Evolutionary conservation across 164 flowering plant genomes (phyloP), one percentile per base, ranked within the genome.

Genomic region (Nelumbo lutea): DNA sequence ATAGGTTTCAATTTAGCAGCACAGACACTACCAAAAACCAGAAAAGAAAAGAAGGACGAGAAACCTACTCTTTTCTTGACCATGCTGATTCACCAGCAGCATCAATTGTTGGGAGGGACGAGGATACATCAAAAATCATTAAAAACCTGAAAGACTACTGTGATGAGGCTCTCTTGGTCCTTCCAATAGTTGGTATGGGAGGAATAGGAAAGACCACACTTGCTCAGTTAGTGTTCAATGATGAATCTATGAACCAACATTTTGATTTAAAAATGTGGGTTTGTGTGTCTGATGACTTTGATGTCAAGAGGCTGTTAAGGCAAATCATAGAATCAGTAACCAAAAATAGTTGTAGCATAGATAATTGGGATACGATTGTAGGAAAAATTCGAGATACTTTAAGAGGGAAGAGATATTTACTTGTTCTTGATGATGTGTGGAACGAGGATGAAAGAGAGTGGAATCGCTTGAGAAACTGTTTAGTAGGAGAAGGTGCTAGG

Each of bases 121-220:
- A 4, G 11, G 57, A 53, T 11, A 53, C 11, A 53, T 9, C 57
- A 53, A 11, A 9, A 9, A 10, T 53, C 11, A 15, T 11, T 4
- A 3, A 53, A 9, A 53, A 3, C n/a, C 14, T 53, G 3, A 11
- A 11, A 10, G 14, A 11, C 57, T 10, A 14, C 3, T 10, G 2
- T 13, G 10, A 59, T 27, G 42, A 59, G 41, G 14, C 4, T 5
- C 3, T 59, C 11, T 59, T 42, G 62, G 9, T 59, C 13, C 2
- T 59, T 38, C 42, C 42, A 11, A 59, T 59, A 6, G 44, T 59
- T 6, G 62, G 62, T 27, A 59, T 59, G 62, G 62, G 62, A 10
- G 62, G 62, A 27, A 4, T 59, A 6, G 62, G 62, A 9, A 59
- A 59, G 43, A 59, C 62, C 41, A 59, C 62, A 27, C 62, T 59